Evolutionary conservation across 1,284 basidiomycete species (phyloP).

Genomic region (Coniferiporia weirii): DNA sequence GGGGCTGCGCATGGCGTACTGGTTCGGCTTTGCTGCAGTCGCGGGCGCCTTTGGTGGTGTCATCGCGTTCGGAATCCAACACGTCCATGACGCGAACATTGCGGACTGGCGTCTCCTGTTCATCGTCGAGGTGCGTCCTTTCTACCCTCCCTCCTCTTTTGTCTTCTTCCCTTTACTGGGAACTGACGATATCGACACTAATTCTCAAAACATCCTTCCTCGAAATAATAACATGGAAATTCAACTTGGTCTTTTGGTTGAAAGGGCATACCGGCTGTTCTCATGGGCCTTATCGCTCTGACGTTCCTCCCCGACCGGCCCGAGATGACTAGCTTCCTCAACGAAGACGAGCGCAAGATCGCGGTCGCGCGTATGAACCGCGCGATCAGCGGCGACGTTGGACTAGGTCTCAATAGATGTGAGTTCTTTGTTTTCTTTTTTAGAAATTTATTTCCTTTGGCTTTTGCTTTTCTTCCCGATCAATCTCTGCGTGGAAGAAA

Average conservation of each 20-base stretch:
- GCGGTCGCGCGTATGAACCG: constrained; percentile 73
- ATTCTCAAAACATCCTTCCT: neutral
- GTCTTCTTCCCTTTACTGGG: neutral
- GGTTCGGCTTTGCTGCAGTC: constrained; percentile 76
- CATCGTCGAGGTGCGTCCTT: constrained; percentile 59
- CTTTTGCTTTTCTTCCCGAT: too few relatives aligned
- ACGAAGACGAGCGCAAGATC: constrained; percentile 65
- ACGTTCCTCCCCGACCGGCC: constrained; percentile 73
- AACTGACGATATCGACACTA: too few relatives aligned
- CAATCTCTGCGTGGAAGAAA: too few relatives aligned
- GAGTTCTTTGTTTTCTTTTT: constrained; percentile 19
- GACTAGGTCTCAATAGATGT: constrained; percentile 64
- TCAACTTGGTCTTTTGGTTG: neutral
- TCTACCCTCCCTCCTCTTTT: too few relatives aligned
- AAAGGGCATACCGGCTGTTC: constrained; percentile 59
- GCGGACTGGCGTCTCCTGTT: constrained; percentile 67
- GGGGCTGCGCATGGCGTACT: constrained; percentile 67
- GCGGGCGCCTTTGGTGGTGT: constrained; percentile 76
- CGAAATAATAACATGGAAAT: too few relatives aligned
- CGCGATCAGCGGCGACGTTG: constrained; percentile 61
- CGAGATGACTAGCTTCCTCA: constrained; percentile 67
- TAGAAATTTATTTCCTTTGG: constrained; percentile 22
- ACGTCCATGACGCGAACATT: constrained; percentile 41
- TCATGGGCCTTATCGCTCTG: constrained; percentile 62
- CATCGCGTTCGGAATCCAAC: constrained; percentile 66